Evolutionary conservation across 441 rosid species (phyloP), one percentile per base, ranked within the genome.

Genomic region (Erodium chrysanthum): DNA sequence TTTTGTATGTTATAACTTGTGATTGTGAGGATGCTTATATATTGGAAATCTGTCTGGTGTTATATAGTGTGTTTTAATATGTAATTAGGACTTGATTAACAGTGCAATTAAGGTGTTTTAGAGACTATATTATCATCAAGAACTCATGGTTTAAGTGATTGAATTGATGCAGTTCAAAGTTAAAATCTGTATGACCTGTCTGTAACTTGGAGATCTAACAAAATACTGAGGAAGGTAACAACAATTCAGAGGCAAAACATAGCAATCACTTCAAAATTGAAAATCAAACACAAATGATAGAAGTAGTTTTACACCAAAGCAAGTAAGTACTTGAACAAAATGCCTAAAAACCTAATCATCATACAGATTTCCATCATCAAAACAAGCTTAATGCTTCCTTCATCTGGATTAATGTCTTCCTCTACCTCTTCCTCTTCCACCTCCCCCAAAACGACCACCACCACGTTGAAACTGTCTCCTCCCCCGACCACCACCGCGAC

Each of bases 391-490:
- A 48, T n/a, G 18, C 42, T 12, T 12, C 62, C 68, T 50, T 78
- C 76, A 79, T 52, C 66, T 68, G 66, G 66, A 61, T 8, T 65
- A 64, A 14, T 56, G 69, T 56, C 74, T 66, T 23, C 81, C 81
- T 77, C 83, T 78, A 8, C 83, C n/a, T n/a, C n/a, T n/a, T 56
- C 74, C 64, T 23, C 81, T 80, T 77, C 83, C 77, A 8, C 83
- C 75, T 48, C 84, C 74, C 0, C 68, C 66, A 73, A 71, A 74
- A 15, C 76, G 83, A 44, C 84, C 75, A 27, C 82, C 80, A 11
- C 82, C 77, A 65, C 85, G 71, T 9, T 75, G 82, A 62, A 60
- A 74, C 31, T 78, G 77, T 75, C 77, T 81, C 80, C 79, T 79
- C 17, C 64, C 64, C 15, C 64, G 33, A 68, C 88, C 40, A 35